phyloP scores from a whole-genome alignment of 257 asterid genomes.

The Solanum ahanhuiri region DNA sequence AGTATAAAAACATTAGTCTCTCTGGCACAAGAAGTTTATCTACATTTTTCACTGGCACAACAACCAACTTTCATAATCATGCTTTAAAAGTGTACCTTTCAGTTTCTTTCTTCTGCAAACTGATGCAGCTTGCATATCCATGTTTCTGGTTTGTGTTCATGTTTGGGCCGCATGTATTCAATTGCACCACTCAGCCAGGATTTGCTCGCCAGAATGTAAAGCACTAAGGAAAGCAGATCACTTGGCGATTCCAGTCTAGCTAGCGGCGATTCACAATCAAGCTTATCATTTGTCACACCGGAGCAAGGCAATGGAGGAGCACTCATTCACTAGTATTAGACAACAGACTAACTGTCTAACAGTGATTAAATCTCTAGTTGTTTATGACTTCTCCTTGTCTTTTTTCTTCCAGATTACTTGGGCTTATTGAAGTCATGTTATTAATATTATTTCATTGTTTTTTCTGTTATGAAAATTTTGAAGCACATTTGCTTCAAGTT shows the following conservation, averaged over 20 bases:
- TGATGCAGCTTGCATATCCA: constrained; percentile 35
- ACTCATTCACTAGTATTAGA: not conserved
- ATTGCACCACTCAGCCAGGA: constrained; percentile 40
- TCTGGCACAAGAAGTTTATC: not conserved
- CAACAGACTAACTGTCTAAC: constrained; percentile 2
- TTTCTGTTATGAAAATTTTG: not conserved
- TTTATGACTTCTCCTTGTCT: not conserved
- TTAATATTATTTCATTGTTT: constrained; percentile 1
- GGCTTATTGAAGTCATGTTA: not conserved
- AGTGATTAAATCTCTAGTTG: not conserved
- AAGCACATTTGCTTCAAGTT: not conserved
- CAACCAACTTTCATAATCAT: not conserved
- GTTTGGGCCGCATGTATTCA: constrained; percentile 18
- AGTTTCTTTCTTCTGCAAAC: constrained; percentile 14
- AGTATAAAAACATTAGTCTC: not conserved
- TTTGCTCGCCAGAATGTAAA: constrained; percentile 40
- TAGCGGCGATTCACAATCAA: not conserved
- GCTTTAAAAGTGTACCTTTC: constrained; percentile 5
- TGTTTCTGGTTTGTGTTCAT: constrained; percentile 24
- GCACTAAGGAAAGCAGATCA: constrained; percentile 7
- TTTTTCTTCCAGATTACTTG: not conserved
- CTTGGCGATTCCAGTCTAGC: not conserved
- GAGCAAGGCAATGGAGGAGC: not conserved
- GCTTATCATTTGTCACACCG: not conserved
- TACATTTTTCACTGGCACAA: not conserved